Evolutionary conservation across 352 stramenopile species (phyloP).

Genomic region (Pythium aphanidermatum): DNA sequence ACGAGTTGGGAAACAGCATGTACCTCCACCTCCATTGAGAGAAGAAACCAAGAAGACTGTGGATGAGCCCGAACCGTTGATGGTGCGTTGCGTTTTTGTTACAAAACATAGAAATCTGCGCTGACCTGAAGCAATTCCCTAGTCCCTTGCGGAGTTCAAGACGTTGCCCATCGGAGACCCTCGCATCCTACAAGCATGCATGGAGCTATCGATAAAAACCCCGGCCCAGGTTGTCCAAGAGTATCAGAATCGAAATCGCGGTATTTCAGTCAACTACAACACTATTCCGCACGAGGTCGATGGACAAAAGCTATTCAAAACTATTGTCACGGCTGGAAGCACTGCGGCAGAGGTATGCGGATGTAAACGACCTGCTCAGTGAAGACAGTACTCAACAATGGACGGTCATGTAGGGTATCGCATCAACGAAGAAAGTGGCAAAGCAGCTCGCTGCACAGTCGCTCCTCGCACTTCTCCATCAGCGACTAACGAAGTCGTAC

Average conservation of each 20-base stretch:
- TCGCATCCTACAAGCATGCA: slow-evolving; percentile 62
- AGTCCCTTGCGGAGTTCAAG: slow-evolving; percentile 71
- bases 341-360: slow-evolving; percentile 54
- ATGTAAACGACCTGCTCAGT: not conserved
- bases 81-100: slow-evolving; percentile 10
- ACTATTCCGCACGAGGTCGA: slow-evolving; percentile 45
- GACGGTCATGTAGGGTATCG: slow-evolving; percentile 34
- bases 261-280: slow-evolving; percentile 80
- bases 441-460: slow-evolving; percentile 77
- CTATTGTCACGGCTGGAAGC: slow-evolving; percentile 62
- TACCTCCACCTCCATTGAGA: slow-evolving; percentile 2
- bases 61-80: not conserved
- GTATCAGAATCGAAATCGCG: slow-evolving; percentile 77
- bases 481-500: slow-evolving; percentile 42
- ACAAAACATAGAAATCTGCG: too few relatives aligned
- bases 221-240: slow-evolving; percentile 82
- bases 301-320: slow-evolving; percentile 72
- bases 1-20: not conserved
- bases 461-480: slow-evolving; percentile 57
- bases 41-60: slow-evolving; percentile 1
- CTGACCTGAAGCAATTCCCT: too few relatives aligned
- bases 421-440: slow-evolving; percentile 73
- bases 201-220: slow-evolving; percentile 76
- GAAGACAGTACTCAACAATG: not conserved
- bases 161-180: slow-evolving; percentile 50